Base-by-base conservation (phyloP, 139 green algal species). In the Chlorella sp. region DNA sequence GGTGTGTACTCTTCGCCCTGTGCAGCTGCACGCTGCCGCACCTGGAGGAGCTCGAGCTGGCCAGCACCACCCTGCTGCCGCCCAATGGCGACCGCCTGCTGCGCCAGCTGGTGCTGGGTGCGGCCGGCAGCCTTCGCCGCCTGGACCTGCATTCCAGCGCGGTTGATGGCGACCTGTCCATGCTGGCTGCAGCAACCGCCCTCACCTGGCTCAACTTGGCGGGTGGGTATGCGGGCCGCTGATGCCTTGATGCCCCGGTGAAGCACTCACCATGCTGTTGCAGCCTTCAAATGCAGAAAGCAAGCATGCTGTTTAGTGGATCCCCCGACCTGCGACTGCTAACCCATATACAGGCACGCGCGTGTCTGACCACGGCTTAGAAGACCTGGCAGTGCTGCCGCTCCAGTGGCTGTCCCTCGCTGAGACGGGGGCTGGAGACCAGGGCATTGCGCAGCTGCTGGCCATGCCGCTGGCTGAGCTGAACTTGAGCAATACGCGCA, bases 121-220 rank as follows among this genome's bases (percentile, higher is more conserved):
- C 62, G 0, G 57, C 60, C 0, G 62, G 38, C 60, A 73, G 62
- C 62, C 62, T 83, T 20, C 39, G 62, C 7, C 34, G 39, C 36
- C 63, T 83, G 62, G 34, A 69, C 36, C 28, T 83, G 62, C 28
- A 39, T 0, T 41, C 28, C 2, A 28, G 26, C 62, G 28, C 13
- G 1, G 21, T 83, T 17, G 17, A n/a, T 15, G 36, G 5, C 5
- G 60, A 44, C 3, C 78, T 83, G 39, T 64, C 15, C 15, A 30
- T n/a, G 13, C 36, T 83, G 62, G 62, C 26, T 12, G 78, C 36
- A 26, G 36, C 36, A 17, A 15, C 78, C 0, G 25, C 26, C 17
- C 78, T 83, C 9, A 83, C 62, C 23, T 44, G 38, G 28, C 78
- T 83, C 56, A 64, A 83, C 62, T 62, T 83, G 62, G n/a, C 78